Conservation (phyloP, 192 early-diverging fungal species). For the Backusella westeae region DNA sequence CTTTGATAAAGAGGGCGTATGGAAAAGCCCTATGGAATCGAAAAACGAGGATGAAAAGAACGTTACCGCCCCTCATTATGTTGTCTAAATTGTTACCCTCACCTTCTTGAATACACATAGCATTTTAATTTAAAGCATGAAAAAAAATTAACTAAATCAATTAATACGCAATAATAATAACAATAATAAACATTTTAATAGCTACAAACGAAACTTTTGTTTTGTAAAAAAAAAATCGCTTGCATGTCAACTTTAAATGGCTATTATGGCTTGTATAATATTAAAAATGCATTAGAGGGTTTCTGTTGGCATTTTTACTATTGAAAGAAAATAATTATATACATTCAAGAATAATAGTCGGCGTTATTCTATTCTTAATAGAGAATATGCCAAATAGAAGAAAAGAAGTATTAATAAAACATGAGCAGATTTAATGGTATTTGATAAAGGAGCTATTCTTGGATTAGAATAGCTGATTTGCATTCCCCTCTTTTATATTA, state of each 20-base stretch:
- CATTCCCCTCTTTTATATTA: too few species aligned
- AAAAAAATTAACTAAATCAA: neutral
- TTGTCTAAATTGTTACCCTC: neutral
- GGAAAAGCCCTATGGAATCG: neutral
- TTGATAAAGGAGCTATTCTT: too few species aligned
- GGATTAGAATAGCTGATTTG: too few species aligned
- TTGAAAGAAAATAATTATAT: too few species aligned
- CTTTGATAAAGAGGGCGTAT: constrained; percentile 21
- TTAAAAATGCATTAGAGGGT: neutral
- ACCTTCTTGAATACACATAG: neutral
- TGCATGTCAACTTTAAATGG: neutral
- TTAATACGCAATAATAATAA: neutral
- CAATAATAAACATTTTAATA: neutral
- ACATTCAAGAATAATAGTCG: too few species aligned
- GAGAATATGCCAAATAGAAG: too few species aligned
- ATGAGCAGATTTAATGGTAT: too few species aligned
- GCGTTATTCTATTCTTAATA: too few species aligned
- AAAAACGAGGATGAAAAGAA: neutral
- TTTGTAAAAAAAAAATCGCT: neutral
- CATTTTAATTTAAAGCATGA: neutral
- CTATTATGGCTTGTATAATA: neutral
- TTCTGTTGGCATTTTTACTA: too few species aligned
- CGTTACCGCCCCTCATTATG: neutral
- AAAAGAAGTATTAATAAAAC: too few species aligned
- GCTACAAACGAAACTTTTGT: neutral